A percentile compares a stretch with the other conserved stretches of the same genome.
Evolutionary conservation across 257 asterid genomes (phyloP).

Genomic region (Penstemon eatonii): DNA sequence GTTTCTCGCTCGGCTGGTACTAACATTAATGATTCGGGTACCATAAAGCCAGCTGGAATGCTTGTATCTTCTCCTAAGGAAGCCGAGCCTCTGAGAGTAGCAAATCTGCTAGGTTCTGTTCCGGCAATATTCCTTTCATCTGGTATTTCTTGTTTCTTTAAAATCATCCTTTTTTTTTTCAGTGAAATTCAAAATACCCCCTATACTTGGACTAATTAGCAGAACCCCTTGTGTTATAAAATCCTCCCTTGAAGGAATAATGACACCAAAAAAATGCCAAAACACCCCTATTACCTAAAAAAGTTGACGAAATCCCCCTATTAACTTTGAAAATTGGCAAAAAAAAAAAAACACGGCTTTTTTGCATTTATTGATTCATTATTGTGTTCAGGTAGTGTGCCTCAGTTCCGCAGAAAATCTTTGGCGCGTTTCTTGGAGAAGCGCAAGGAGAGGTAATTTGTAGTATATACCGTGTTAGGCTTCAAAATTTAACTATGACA

Average conservation of each 20-base stretch:
- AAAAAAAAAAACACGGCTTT: too few species aligned
- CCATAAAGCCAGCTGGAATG: slow-evolving; percentile 38
- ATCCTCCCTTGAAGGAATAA: too few species aligned
- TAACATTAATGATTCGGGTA: slow-evolving; percentile 24
- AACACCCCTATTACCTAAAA: too few species aligned
- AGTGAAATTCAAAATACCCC: too few species aligned
- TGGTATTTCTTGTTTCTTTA: slow-evolving; percentile 37
- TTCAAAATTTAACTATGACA: not conserved
- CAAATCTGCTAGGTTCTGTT: slow-evolving; percentile 38
- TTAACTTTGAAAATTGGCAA: too few species aligned
- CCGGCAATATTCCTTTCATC: slow-evolving; percentile 44
- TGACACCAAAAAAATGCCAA: too few species aligned
- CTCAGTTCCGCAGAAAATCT: slow-evolving; percentile 87
- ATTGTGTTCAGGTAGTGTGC: slow-evolving; percentile 58
- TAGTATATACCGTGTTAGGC: not conserved
- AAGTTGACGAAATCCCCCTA: too few species aligned
- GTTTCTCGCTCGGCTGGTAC: slow-evolving; percentile 37
- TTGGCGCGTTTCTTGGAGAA: slow-evolving; percentile 89
- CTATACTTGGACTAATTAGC: too few species aligned
- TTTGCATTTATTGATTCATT: not conserved
- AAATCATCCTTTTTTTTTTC: not conserved
- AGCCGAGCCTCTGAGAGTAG: slow-evolving; percentile 44
- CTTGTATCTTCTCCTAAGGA: slow-evolving; percentile 32
- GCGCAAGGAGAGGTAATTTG: slow-evolving; percentile 86
- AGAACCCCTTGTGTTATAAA: too few species aligned